phyloP scores from a whole-genome alignment of 257 asterid species.

The Orobanche coerulescens region DNA sequence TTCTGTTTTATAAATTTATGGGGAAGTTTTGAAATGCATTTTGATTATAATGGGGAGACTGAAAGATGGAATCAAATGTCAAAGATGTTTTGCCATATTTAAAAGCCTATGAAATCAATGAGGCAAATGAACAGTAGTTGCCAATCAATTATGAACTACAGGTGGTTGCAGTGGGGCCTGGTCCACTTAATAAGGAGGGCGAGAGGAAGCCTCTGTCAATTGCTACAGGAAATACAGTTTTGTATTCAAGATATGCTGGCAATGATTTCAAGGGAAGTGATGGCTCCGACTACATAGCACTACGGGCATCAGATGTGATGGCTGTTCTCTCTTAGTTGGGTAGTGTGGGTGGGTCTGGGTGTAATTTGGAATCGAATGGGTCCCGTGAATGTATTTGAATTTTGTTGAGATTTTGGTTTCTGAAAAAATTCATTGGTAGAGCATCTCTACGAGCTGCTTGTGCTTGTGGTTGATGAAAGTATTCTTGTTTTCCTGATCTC shows the following conservation, averaged over 20 bases:
- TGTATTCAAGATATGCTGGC: slow-evolving; percentile 88
- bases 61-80: too few relatives aligned
- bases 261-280: slow-evolving; percentile 74
- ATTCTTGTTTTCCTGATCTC: not conserved
- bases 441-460: too few relatives aligned
- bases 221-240: slow-evolving; percentile 63
- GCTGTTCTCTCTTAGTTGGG: slow-evolving; percentile 58
- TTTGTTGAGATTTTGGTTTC: too few relatives aligned
- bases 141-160: slow-evolving; percentile 15
- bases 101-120: not conserved
- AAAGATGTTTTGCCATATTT: not conserved
- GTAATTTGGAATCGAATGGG: too few relatives aligned
- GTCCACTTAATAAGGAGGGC: slow-evolving; percentile 78
- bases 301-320: slow-evolving; percentile 75
- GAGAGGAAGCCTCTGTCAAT: slow-evolving; percentile 60
- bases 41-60: too few relatives aligned
- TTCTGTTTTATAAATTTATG: too few relatives aligned
- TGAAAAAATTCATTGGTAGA: too few relatives aligned
- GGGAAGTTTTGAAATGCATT: too few relatives aligned
- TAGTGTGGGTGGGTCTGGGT: not conserved
- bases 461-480: too few relatives aligned
- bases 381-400: too few relatives aligned
- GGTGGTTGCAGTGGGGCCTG: slow-evolving; percentile 91
- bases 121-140: not conserved
- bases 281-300: slow-evolving; percentile 63